Percentiles rank a stretch among this genome's conserved stretches.
phyloP scores from a whole-genome alignment of 306 rosid species.

The Rosa persica region DNA sequence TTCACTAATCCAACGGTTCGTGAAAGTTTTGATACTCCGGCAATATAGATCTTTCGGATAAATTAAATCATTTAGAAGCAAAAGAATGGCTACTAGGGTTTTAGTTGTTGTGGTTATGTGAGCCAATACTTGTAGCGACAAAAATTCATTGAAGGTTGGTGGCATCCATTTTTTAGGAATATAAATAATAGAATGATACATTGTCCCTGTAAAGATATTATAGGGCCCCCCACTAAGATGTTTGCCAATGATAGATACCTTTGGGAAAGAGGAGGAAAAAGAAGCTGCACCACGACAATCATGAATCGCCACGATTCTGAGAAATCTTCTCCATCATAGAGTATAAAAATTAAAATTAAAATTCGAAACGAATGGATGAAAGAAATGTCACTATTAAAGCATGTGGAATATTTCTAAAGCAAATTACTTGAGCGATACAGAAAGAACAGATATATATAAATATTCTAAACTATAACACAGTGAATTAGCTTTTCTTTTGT shows the following conservation, averaged over 20 bases:
- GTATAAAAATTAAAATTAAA: not conserved
- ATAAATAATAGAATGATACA: not conserved
- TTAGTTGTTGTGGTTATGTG: not conserved
- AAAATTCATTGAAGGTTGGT: not conserved
- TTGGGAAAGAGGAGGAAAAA: not conserved
- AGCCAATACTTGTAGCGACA: not conserved
- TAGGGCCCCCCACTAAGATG: slow-evolving; percentile 12
- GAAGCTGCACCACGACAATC: slow-evolving; percentile 19
- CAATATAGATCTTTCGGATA: not conserved
- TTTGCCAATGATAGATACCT: not conserved
- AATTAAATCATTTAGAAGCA: not conserved
- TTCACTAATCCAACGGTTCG: not conserved
- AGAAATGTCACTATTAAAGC: slow-evolving; percentile 14
- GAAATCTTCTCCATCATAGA: slow-evolving; percentile 1
- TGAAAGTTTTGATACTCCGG: not conserved
- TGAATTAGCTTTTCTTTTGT: not conserved
- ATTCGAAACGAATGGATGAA: slow-evolving; percentile 28
- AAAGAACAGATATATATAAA: not conserved
- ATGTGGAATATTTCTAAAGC: slow-evolving; percentile 9
- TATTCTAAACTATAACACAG: not conserved
- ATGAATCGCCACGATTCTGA: slow-evolving; percentile 1
- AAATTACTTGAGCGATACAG: not conserved
- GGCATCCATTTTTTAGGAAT: not conserved
- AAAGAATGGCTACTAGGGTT: not conserved
- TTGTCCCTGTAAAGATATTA: not conserved